These are phyloP conservation scores for Fusarium gaditjirri DNA, from an alignment of 2,329 filamentous ascomycete genomes.

Conservation along the genomic window DNA sequence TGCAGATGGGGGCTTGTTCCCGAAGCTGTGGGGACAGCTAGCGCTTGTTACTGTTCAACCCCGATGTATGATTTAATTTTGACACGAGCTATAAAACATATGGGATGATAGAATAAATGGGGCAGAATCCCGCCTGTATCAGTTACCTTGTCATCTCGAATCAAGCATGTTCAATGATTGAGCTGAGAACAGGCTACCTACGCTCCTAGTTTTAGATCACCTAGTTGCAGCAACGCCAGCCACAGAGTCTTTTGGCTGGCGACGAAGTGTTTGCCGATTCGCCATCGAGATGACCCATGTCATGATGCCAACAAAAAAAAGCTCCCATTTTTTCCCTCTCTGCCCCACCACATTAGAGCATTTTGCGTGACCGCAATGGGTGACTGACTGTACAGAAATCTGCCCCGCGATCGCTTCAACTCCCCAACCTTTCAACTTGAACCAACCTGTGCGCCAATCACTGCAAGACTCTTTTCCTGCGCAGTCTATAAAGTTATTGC, in stretches of 20 bases:
- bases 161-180: background rate
- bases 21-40: background rate
- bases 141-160: background rate
- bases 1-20: conserved; percentile 6
- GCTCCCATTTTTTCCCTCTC: background rate
- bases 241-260: background rate
- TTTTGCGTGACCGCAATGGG: conserved; percentile 22
- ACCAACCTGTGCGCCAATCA: background rate
- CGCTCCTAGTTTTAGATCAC: background rate
- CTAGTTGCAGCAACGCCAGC: background rate
- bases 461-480: background rate
- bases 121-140: background rate
- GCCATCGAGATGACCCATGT: background rate
- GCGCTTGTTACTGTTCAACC: background rate
- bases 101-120: conserved; percentile 7
- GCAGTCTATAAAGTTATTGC: background rate
- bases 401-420: conserved; percentile 36
- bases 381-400: background rate
- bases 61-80: conserved; percentile 19
- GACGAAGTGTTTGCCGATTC: background rate
- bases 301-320: conserved; percentile 30
- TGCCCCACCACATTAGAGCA: conserved; percentile 27
- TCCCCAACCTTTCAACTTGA: conserved; percentile 6
- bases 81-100: background rate
- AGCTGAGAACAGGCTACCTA: background rate